Conservation (phyloP, 768 basidiomycete genomes). For the Boletus pseudopeckii region DNA sequence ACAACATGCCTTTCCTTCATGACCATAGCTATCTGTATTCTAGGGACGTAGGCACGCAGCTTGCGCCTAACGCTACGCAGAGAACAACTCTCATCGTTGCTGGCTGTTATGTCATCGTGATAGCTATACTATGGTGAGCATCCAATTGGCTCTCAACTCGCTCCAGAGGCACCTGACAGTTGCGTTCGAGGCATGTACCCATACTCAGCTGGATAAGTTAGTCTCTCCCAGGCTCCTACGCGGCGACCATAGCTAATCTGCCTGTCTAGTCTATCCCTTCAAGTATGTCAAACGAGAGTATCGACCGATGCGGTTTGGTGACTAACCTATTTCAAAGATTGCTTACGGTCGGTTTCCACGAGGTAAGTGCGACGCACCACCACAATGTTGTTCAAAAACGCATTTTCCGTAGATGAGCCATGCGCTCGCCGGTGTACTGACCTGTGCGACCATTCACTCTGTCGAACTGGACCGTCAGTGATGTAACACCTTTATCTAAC, state of each 20-base stretch:
- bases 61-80: conserved; percentile 73
- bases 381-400: neutral
- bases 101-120: conserved; percentile 66
- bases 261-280: conserved; percentile 75
- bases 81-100: conserved; percentile 76
- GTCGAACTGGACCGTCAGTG: conserved; percentile 82
- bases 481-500: neutral
- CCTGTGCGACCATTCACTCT: conserved; percentile 82
- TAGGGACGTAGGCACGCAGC: conserved; percentile 27
- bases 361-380: conserved; percentile 43
- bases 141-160: neutral
- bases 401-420: conserved; percentile 69
- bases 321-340: conserved; percentile 44
- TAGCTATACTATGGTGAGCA: conserved; percentile 76
- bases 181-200: conserved; percentile 65
- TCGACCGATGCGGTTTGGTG: neutral
- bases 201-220: conserved; percentile 68
- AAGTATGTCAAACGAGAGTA: conserved; percentile 55
- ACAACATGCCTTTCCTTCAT: conserved; percentile 31
- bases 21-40: conserved; percentile 17
- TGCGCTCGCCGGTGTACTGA: conserved; percentile 73
- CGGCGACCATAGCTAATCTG: conserved; percentile 9
- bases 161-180: neutral
- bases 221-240: conserved; percentile 27
- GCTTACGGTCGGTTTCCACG: conserved; percentile 86